These are phyloP conservation scores for Pezicula rhizophila DNA, from an alignment of 2,329 filamentous ascomycete species.

Conservation along the genomic window DNA sequence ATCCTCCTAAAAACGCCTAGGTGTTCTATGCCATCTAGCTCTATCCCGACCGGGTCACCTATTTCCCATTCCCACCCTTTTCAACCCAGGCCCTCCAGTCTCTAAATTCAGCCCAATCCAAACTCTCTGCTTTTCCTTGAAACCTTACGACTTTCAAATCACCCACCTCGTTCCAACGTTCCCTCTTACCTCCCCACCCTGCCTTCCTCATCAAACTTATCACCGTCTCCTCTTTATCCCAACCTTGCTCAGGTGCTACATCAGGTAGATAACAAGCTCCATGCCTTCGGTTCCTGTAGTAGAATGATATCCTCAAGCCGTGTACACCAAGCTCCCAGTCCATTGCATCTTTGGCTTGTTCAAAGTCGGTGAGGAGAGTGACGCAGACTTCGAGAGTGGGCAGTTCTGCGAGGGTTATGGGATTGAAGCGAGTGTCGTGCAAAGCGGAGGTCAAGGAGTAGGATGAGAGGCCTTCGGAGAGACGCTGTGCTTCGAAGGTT, in stretches of 20 bases:
- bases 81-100: constrained; percentile 70
- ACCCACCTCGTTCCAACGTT: constrained; percentile 67
- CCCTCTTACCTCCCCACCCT: constrained; percentile 68
- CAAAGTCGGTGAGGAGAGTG: constrained; percentile 82
- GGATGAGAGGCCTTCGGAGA: constrained; percentile 65
- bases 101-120: constrained; percentile 70
- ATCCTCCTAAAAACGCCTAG: neutral
- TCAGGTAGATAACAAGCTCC: constrained; percentile 90
- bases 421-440: constrained; percentile 56
- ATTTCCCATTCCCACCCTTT: constrained; percentile 4
- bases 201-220: constrained; percentile 90
- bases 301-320: constrained; percentile 81
- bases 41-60: neutral
- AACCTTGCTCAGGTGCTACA: constrained; percentile 86
- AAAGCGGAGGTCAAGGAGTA: constrained; percentile 79
- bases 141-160: constrained; percentile 77
- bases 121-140: constrained; percentile 71
- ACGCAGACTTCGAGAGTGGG: constrained; percentile 58
- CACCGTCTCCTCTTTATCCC: constrained; percentile 88
- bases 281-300: constrained; percentile 64
- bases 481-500: constrained; percentile 75
- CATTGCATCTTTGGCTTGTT: constrained; percentile 63
- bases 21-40: neutral
- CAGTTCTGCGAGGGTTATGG: constrained; percentile 48
- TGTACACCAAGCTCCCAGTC: constrained; percentile 87